Evolutionary conservation across 805 yeast genomes (phyloP), one percentile per base, ranked within the genome.

Genomic region (Jamesozyma lodderae): DNA sequence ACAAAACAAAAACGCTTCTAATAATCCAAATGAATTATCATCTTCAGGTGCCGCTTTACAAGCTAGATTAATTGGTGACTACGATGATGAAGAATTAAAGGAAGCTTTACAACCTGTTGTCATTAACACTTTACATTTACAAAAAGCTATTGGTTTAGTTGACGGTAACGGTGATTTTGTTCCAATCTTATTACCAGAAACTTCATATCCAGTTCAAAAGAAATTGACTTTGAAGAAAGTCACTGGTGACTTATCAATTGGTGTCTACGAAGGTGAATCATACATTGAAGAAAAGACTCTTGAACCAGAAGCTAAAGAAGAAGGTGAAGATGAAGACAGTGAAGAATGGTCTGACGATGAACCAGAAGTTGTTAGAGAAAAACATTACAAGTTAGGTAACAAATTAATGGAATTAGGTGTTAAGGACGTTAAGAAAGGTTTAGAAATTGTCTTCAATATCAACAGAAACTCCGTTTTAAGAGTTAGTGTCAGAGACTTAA

Each of bases 1-100:
- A 48, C 66, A 81, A 25, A 56, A 71, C 44, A 90, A 84, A 60
- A 51, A 82, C 44, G 86, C 85, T 65, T 83, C 92, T 41, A 59
- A 79, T 44, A 76, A 84, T 66, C 96, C 98, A 43, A 79, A 84
- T 57, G 97, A 92, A 69, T 72, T 87, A 55, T 70, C 81, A 47
- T 79, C 94, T 47, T 80, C 94, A 57, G 98, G 98, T 66, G 94
- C 96, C 42, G 96, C 97, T 46, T 73, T 90, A 60, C 97, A 92
- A 72, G 98, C 96, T 36, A 77, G 94, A 27, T 57, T 77, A 44
- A 70, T 90, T 53, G 68, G 81, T 46, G 90, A 81, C 54, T 94
- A 85, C 53, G 92, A 81, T 55, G 86, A 75, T 37, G 94, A 83
- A 45, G 92, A 86, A 64, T 69, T 80, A 52, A 67, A 71, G 34